Conservation (phyloP, 2,329 filamentous ascomycete species). For the Diplodia mutila region DNA sequence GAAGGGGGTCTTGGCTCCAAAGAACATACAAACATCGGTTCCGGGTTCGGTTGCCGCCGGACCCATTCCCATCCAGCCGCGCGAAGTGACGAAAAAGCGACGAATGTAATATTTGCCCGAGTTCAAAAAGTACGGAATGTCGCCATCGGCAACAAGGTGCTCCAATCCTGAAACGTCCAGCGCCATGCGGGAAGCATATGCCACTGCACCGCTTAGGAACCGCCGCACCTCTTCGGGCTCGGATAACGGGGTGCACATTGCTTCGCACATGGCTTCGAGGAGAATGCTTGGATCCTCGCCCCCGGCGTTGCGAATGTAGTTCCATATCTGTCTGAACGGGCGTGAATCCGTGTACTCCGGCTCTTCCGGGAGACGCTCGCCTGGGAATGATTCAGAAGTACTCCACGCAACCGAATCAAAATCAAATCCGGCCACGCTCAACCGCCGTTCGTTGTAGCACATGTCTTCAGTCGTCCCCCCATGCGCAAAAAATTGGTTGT, state of each 20-base stretch:
- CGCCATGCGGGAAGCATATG: neutral
- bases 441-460: rapidly evolving
- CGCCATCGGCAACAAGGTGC: neutral
- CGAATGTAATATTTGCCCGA: no score
- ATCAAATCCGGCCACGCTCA: neutral
- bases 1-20: neutral
- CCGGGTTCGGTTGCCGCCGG: neutral
- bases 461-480: neutral
- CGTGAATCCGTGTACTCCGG: neutral
- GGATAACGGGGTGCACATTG: no score
- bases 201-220: neutral
- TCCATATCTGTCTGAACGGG: neutral
- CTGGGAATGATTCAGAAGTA: neutral
- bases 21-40: neutral
- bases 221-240: no score
- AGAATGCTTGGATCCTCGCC: rapidly evolving
- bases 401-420: neutral
- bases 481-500: no score
- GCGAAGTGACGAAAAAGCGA: neutral
- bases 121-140: neutral
- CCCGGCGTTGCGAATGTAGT: neutral
- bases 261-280: neutral
- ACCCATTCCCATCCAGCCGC: neutral
- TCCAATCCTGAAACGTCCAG: neutral
- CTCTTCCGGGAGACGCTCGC: rapidly evolving